phyloP scores from a whole-genome alignment of 2,329 filamentous ascomycete genomes.

The Didymella pinodella region DNA sequence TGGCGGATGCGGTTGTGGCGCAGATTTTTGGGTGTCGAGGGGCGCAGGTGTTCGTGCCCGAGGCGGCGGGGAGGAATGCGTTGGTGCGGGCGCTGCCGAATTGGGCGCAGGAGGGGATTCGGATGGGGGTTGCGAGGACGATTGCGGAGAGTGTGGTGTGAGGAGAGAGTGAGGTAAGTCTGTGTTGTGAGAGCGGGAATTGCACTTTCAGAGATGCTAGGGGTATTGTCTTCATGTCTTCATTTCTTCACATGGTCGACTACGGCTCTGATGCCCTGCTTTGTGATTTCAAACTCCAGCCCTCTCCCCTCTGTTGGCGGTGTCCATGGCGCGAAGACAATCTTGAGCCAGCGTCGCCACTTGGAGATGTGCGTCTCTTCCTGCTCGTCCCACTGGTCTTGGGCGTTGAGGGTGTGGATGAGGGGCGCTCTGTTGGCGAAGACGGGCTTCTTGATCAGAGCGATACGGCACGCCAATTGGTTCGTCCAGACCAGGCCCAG shows the following conservation, averaged over 20 bases:
- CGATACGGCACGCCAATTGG: constrained; percentile 83
- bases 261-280: constrained; percentile 39
- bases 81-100: constrained; percentile 56
- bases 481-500: constrained; percentile 91
- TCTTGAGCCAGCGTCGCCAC: constrained; percentile 81
- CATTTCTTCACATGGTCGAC: constrained; percentile 22
- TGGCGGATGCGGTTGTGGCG: constrained; percentile 53
- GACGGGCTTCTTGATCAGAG: constrained; percentile 74
- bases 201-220: too few species aligned
- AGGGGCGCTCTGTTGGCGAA: constrained; percentile 49
- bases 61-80: constrained; percentile 27
- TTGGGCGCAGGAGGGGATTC: constrained; percentile 57
- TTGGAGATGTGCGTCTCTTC: constrained; percentile 58
- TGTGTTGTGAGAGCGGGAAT: not conserved
- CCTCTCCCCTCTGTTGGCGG: constrained; percentile 61
- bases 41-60: constrained; percentile 53
- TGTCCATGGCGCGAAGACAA: constrained; percentile 87
- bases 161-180: too few species aligned
- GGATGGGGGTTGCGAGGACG: constrained; percentile 30
- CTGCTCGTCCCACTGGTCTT: constrained; percentile 52
- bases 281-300: constrained; percentile 74
- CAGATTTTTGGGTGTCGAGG: constrained; percentile 52
- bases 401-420: constrained; percentile 39
- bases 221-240: not conserved
- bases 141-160: constrained; percentile 23